phyloP scores from a whole-genome alignment of 192 early-diverging fungal genomes.

The Mortierella hygrophila region DNA sequence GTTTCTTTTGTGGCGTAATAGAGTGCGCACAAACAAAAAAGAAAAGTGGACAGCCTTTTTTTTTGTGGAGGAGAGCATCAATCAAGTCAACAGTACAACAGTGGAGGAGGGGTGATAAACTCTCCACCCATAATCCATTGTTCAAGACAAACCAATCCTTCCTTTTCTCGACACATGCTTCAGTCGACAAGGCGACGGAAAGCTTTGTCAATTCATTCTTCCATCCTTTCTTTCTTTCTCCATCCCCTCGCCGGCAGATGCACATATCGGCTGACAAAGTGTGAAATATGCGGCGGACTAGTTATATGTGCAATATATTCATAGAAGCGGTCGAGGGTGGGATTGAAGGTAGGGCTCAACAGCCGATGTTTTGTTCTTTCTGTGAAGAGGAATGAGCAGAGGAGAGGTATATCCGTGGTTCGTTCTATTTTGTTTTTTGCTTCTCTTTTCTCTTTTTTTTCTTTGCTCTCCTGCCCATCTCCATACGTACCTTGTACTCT shows the following conservation, averaged over 20 bases:
- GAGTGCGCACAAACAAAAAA: too few species aligned
- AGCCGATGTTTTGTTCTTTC: slow-evolving; percentile 1
- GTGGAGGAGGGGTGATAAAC: not conserved
- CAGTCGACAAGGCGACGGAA: not conserved
- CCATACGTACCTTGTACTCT: slow-evolving; percentile 18
- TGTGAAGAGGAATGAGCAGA: not conserved
- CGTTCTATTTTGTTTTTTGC: not conserved
- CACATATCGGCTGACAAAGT: not conserved
- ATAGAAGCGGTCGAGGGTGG: not conserved
- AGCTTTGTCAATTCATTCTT: not conserved
- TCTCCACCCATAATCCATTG: not conserved
- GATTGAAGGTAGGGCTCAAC: slow-evolving; percentile 2
- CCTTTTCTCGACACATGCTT: not conserved
- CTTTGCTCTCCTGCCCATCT: slow-evolving; percentile 51
- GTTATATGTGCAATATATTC: not conserved
- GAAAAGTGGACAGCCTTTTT: not conserved
- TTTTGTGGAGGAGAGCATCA: slow-evolving; percentile 2
- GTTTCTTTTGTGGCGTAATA: not conserved
- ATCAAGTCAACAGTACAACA: not conserved
- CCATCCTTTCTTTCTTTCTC: not conserved
- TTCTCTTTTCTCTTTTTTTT: slow-evolving; percentile 20
- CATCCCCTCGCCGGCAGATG: not conserved
- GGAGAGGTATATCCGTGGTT: not conserved
- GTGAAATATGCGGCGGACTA: not conserved
- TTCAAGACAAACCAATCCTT: not conserved